These are phyloP conservation scores for Inga oerstediana DNA, from an alignment of 306 rosid genomes.

Conservation along the genomic window DNA sequence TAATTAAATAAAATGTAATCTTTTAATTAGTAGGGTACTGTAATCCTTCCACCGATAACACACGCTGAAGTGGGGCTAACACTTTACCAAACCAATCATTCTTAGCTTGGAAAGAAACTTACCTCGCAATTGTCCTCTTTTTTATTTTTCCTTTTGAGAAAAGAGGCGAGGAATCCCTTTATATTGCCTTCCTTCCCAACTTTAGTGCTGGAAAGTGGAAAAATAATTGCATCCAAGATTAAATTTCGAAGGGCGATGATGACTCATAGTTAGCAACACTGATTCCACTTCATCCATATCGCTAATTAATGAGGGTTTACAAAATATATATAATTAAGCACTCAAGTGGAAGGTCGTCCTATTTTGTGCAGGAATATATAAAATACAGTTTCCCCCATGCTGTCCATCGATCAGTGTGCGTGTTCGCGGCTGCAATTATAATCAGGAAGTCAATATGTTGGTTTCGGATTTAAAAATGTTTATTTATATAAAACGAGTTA, in stretches of 20 bases:
- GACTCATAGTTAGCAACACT: slow-evolving; percentile 18
- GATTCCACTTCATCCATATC: slow-evolving; percentile 30
- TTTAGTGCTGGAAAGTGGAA: slow-evolving; percentile 55
- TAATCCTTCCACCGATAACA: slow-evolving; percentile 40
- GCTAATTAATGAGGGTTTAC: slow-evolving; percentile 2
- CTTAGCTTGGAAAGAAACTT: not conserved
- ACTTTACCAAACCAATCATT: slow-evolving; percentile 43
- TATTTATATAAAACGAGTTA: too few relatives aligned
- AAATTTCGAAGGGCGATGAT: slow-evolving; percentile 41
- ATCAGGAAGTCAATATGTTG: not conserved
- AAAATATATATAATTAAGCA: slow-evolving; percentile 29
- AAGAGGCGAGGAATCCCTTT: slow-evolving; percentile 30
- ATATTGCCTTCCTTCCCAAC: slow-evolving; percentile 24
- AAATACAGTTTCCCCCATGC: slow-evolving; percentile 28
- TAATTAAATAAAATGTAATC: slow-evolving; percentile 5
- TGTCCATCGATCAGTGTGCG: not conserved
- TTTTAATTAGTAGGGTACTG: slow-evolving; percentile 19
- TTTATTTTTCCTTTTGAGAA: not conserved
- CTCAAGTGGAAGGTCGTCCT: slow-evolving; percentile 28
- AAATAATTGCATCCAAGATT: slow-evolving; percentile 36
- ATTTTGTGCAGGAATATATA: not conserved
- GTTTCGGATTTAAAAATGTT: too few relatives aligned
- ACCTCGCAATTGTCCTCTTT: not conserved
- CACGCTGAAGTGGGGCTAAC: slow-evolving; percentile 37
- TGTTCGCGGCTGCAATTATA: not conserved